phyloP scores from a whole-genome alignment of 208 protist species.

The Leishmania lainsoni region DNA sequence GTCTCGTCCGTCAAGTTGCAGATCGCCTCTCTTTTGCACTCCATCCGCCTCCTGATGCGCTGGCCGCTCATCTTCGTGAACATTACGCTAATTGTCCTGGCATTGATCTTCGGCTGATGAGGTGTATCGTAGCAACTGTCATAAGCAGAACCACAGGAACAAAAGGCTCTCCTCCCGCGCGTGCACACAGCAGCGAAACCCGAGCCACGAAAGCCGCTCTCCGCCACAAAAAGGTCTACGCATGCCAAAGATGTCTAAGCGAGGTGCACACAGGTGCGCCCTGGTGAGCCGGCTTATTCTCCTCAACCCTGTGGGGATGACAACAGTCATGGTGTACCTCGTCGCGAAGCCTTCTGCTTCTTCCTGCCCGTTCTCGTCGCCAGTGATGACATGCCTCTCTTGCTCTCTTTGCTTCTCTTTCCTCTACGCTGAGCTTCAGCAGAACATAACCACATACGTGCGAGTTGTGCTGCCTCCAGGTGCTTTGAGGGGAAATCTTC shows the following conservation, averaged over 20 bases:
- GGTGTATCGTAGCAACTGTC: neutral
- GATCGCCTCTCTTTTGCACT: conserved; percentile 66
- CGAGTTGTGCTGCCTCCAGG: neutral
- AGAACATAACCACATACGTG: neutral
- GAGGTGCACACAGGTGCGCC: neutral
- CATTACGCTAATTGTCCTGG: conserved; percentile 62
- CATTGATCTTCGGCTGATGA: conserved; percentile 66
- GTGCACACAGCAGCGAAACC: neutral
- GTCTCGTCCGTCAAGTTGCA: conserved; percentile 38
- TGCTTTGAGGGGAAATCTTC: neutral
- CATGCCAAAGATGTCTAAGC: neutral
- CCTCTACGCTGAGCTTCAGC: neutral
- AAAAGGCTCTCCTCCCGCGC: neutral
- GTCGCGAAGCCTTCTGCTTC: neutral
- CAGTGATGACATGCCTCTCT: neutral
- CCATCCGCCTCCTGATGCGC: conserved; percentile 75
- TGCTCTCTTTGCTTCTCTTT: neutral
- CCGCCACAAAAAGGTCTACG: neutral
- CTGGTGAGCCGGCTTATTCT: neutral
- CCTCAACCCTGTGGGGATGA: neutral
- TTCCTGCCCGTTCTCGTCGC: neutral
- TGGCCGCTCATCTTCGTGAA: conserved; percentile 86
- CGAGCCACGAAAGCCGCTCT: neutral
- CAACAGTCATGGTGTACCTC: neutral
- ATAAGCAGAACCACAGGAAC: neutral